phyloP scores from a whole-genome alignment of 257 asterid genomes.

The Solanum dulcamara region DNA sequence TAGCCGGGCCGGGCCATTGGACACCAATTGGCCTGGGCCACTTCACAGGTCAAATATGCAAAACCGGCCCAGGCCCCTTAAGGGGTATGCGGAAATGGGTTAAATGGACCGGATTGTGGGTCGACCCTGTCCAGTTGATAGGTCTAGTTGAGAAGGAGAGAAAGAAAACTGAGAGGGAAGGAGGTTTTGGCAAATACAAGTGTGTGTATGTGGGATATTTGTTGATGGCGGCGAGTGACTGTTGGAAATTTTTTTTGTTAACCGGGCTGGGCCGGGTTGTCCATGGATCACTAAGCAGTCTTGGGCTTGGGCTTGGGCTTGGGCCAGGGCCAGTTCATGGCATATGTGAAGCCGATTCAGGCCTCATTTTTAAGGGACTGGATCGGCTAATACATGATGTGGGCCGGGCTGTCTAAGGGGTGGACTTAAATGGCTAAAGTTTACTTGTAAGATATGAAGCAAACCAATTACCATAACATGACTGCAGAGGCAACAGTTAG shows the following conservation, averaged over 20 bases:
- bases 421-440: neutral
- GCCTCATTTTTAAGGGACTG: neutral
- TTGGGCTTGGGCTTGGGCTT: no score
- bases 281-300: no score
- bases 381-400: neutral
- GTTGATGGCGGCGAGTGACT: neutral
- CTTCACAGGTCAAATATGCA: neutral
- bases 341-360: neutral
- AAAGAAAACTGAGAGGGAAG: no score
- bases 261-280: neutral
- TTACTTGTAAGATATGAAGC: neutral
- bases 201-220: neutral
- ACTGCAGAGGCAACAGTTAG: conserved; percentile 17
- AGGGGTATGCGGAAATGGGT: neutral
- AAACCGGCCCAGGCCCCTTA: neutral
- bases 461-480: conserved; percentile 13
- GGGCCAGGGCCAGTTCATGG: no score
- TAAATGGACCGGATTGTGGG: neutral
- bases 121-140: neutral
- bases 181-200: neutral
- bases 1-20: neutral
- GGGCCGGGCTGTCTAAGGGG: neutral
- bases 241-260: no score
- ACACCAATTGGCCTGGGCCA: neutral
- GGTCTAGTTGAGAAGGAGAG: neutral